These are phyloP conservation scores for Leishmania gerbilli DNA, from an alignment of 208 protist genomes.

Conservation along the genomic window DNA sequence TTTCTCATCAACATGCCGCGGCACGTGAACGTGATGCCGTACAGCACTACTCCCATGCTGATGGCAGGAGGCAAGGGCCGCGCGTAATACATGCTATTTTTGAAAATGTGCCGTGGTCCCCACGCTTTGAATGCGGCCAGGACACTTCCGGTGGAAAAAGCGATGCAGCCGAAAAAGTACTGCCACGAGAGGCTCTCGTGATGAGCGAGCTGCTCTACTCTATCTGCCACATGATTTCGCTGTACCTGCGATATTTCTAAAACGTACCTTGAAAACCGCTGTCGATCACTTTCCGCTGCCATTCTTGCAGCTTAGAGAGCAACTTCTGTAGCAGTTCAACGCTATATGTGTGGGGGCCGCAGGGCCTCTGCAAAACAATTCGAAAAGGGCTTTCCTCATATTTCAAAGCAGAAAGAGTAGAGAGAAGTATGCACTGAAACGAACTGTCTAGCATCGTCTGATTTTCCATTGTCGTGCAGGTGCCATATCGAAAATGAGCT, in stretches of 20 bases:
- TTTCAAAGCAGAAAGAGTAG: neutral
- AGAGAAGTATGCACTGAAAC: neutral
- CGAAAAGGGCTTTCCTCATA: neutral
- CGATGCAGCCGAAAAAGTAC: conserved; percentile 85
- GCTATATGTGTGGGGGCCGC: neutral
- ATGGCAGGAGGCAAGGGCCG: conserved; percentile 84
- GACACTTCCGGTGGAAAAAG: conserved; percentile 60
- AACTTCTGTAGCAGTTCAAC: conserved; percentile 1
- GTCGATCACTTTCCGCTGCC: conserved; percentile 34
- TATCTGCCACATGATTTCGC: conserved; percentile 68
- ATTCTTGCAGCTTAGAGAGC: conserved; percentile 20
- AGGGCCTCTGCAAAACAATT: neutral
- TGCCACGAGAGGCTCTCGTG: conserved; percentile 73
- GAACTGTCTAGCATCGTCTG: neutral
- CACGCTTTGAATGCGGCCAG: conserved; percentile 79
- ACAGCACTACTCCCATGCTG: conserved; percentile 86
- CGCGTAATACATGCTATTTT: conserved; percentile 89
- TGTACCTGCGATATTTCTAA: conserved; percentile 77
- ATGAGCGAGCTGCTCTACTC: conserved; percentile 68
- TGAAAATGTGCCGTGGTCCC: conserved; percentile 90
- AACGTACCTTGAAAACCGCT: conserved; percentile 79
- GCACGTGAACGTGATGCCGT: conserved; percentile 84
- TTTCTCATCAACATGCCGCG: conserved; percentile 89
- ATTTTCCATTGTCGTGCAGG: neutral
- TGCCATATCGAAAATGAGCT: neutral